These are phyloP conservation scores for Acer campestre DNA, from an alignment of 345 rosid genomes.

Conservation along the genomic window DNA sequence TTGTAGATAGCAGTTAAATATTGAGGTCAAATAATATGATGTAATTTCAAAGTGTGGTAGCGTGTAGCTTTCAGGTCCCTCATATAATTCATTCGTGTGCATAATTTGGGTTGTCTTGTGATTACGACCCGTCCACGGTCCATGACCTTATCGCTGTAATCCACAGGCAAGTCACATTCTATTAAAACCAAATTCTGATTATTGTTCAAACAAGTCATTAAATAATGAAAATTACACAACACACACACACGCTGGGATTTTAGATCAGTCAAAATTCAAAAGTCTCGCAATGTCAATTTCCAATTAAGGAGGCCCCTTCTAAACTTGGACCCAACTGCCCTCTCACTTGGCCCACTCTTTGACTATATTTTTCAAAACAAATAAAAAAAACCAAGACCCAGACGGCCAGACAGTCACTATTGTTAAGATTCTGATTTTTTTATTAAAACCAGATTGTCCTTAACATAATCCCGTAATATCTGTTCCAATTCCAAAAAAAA, in stretches of 20 bases:
- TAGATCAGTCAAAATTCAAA: background rate
- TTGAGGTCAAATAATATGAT: background rate
- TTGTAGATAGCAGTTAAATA: background rate
- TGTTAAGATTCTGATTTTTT: background rate
- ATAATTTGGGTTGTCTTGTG: background rate
- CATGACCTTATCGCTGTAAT: background rate
- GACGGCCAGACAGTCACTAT: background rate
- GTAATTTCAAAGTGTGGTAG: background rate
- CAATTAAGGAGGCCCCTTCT: background rate
- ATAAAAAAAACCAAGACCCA: no score
- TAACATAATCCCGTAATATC: no score
- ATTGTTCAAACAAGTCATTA: background rate
- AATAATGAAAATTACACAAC: background rate
- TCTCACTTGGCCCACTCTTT: background rate
- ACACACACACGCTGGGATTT: no score
- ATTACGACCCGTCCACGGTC: background rate
- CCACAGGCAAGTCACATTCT: background rate
- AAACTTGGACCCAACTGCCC: background rate
- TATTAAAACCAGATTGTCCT: no score
- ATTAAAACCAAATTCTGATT: background rate
- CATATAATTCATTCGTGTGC: conserved; percentile 3
- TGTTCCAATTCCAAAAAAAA: no score
- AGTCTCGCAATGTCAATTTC: background rate
- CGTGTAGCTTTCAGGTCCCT: conserved; percentile 1
- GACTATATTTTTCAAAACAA: no score